phyloP scores from a whole-genome alignment of 2,329 filamentous ascomycete genomes.

The Zymoseptoria ardabiliae region DNA sequence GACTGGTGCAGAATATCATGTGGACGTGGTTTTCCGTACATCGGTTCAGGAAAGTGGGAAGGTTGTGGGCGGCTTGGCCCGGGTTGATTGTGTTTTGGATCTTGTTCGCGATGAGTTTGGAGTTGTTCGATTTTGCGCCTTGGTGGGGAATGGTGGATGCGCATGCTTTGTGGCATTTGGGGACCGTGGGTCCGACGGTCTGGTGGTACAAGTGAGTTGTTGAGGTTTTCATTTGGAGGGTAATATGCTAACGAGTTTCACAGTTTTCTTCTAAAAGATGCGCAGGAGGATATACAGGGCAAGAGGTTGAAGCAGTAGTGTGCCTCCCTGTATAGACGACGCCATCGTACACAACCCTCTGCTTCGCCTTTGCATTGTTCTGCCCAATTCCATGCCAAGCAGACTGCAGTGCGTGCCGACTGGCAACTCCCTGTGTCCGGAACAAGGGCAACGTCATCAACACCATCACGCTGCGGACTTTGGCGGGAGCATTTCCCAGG shows the following conservation, averaged over 20 bases:
- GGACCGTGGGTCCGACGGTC: conserved; percentile 78
- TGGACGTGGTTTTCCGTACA: conserved; percentile 79
- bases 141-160: conserved; percentile 78
- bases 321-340: not conserved
- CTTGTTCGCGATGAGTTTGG: conserved; percentile 87
- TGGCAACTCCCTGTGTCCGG: too few species aligned
- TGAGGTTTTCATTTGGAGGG: not conserved
- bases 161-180: conserved; percentile 91
- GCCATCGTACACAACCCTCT: not conserved
- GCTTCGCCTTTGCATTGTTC: not conserved
- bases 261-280: conserved; percentile 82
- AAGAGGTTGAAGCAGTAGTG: conserved; percentile 61
- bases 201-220: conserved; percentile 87
- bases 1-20: conserved; percentile 69
- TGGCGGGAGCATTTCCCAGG: too few species aligned
- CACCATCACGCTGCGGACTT: too few species aligned
- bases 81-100: conserved; percentile 89
- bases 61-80: conserved; percentile 80
- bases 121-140: conserved; percentile 89
- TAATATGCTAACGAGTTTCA: conserved; percentile 8
- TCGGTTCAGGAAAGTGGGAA: conserved; percentile 63
- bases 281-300: conserved; percentile 70
- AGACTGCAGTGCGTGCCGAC: too few species aligned
- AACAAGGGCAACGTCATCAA: too few species aligned
- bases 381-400: not conserved